Conservation (phyloP, 331 rosid species). For the Pyrus hybrid region DNA sequence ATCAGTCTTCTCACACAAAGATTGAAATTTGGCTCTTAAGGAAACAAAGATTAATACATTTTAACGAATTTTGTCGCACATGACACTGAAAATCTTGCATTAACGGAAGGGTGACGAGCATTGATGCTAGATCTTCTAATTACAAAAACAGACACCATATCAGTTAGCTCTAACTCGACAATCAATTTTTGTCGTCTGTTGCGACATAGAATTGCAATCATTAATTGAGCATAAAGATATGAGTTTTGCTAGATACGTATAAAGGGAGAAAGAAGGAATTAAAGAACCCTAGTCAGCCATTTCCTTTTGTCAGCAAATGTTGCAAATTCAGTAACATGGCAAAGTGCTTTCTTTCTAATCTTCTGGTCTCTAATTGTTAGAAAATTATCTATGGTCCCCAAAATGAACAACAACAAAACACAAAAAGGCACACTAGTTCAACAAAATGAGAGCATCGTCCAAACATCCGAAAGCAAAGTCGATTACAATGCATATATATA, state of each 20-base stretch:
- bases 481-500: too few species aligned
- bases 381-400: background rate
- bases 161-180: background rate
- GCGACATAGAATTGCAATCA: background rate
- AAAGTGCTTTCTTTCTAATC: background rate
- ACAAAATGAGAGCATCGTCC: background rate
- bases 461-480: background rate
- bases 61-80: background rate
- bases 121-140: background rate
- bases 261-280: background rate
- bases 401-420: background rate
- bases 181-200: background rate
- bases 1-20: background rate
- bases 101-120: background rate
- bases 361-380: background rate
- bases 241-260: background rate
- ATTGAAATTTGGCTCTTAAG: background rate
- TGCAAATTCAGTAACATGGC: background rate
- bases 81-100: background rate
- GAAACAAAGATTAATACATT: slow-evolving; percentile 8
- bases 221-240: background rate
- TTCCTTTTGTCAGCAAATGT: background rate
- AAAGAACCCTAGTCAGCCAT: background rate
- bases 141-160: background rate
- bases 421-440: background rate